Conservation (phyloP, 139 green algal genomes). For the Chlorella sorokiniana region DNA sequence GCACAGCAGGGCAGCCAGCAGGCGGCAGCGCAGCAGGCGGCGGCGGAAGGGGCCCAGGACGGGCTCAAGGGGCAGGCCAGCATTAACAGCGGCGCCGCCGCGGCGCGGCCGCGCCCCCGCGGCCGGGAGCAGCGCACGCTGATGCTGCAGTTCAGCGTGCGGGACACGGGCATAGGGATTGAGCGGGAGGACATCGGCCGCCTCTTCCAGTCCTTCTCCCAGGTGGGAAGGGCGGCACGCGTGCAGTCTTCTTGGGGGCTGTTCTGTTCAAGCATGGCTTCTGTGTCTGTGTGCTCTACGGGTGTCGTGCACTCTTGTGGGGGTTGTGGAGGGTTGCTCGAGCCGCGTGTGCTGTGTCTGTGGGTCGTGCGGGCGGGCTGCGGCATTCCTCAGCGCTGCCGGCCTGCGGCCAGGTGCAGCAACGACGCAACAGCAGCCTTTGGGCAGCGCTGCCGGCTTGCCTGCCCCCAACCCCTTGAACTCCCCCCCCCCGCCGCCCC, state of each 20-base stretch:
- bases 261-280: background rate
- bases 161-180: constrained; percentile 87
- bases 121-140: background rate
- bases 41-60: background rate
- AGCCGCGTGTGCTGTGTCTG: too few relatives aligned
- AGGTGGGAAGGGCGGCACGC: constrained; percentile 29
- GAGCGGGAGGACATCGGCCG: constrained; percentile 48
- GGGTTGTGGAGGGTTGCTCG: too few relatives aligned
- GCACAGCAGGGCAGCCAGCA: background rate
- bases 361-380: too few relatives aligned
- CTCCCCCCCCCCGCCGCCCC: background rate
- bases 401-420: too few relatives aligned
- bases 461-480: too few relatives aligned
- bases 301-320: too few relatives aligned
- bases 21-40: background rate
- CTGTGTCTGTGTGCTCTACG: background rate
- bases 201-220: constrained; percentile 84
- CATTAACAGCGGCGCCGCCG: background rate
- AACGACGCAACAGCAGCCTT: too few relatives aligned
- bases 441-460: too few relatives aligned
- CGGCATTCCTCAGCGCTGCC: too few relatives aligned
- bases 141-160: constrained; percentile 68
- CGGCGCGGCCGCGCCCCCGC: background rate
- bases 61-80: background rate
- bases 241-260: background rate